Evolutionary conservation across 768 basidiomycete species (phyloP), one percentile per base, ranked within the genome.

Genomic region (Xerocomellus intermedius): DNA sequence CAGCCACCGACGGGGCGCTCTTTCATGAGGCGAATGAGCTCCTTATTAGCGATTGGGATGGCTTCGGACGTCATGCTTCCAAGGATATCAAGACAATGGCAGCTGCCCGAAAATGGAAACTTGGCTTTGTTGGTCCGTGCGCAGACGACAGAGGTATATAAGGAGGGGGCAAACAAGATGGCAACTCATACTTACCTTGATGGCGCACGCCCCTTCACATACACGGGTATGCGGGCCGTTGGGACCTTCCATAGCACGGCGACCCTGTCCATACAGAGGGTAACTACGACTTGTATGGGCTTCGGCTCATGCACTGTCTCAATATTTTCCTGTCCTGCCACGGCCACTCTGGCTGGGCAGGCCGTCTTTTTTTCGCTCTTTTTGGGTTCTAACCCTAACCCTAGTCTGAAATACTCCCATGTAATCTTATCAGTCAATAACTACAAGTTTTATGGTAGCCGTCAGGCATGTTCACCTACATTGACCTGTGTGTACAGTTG

Each of bases 241-340:
- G 77, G 77, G 71, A 74, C 64, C 71, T 77, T 73, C 62, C 78
- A 79, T 77, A 77, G 78, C 78, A 79, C 78, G 78, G 78, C 79
- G 79, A 78, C 79, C 75, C 43, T 78, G 77, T 79, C 78, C 78
- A 56, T n/a, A 58, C 76, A 78, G 74, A 74, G 76, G 74, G 73
- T 65, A 50, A 63, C 38, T 53, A 52, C 63, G 72, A 73, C 73
- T 80, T 79, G 78, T 79, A 74, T 78, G 70, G 71, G 81, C 81
- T 81, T 80, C 76, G 83, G 84, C 77, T 78, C 81, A 85, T 84
- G 85, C 84, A 87, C 79, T 79, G 82, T 86, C 84, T 77, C 63
- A 85, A 86, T 86, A 86, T 87, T 87, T 87, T 79, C 84, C 85
- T 73, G 84, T 85, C 81, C 82, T 76, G 75, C 79, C 78, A 76